Evolutionary conservation across 306 rosid genomes (phyloP), one percentile per base, ranked within the genome.

Genomic region (Lathyrus tuberosus): DNA sequence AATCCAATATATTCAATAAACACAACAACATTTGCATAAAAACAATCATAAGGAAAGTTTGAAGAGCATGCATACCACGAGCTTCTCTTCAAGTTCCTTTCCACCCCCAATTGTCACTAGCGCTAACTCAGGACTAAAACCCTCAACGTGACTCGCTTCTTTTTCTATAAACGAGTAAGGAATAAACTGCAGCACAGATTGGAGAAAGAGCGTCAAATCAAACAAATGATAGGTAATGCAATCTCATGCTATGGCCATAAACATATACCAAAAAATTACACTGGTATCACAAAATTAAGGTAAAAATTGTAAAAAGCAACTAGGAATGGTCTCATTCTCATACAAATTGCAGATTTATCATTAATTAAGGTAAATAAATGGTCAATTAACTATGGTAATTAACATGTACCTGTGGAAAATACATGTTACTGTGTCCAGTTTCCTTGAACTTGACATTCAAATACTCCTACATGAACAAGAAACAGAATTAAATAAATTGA

Each of bases 121-220:
- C 1, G 99, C 99, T 69, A 91, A 76, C 79, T 91, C 99, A 0
- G 97, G 97, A 86, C 97, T 94, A 69, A 94, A 94, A 44, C 98
- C 98, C 76, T 94, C 95, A 66, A 94, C 95, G 37, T 94, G 98
- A 78, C 97, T 94, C 48, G 98, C 98, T 84, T 94, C 98, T 80
- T 90, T 94, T 88, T 94, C 98, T 61, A 94, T 88, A 76, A 57
- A 57, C 12, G 63, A 57, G 63, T 57, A 57, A 14, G 63, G 96
- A 72, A 94, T 94, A 85, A 94, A 87, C 97, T 94, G 95, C 85
- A 85, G 7, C 13, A 67, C 4, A 31, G 64, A 40, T 59, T 53
- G 40, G 5, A 71, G 38, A 62, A 48, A 42, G 63, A 13, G 18
- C 16, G 77, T n/a, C n/a, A n/a, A n/a, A n/a, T 69, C 69, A 59